Conservation (phyloP, 1,284 basidiomycete species). For the Sparassis latifolia region DNA sequence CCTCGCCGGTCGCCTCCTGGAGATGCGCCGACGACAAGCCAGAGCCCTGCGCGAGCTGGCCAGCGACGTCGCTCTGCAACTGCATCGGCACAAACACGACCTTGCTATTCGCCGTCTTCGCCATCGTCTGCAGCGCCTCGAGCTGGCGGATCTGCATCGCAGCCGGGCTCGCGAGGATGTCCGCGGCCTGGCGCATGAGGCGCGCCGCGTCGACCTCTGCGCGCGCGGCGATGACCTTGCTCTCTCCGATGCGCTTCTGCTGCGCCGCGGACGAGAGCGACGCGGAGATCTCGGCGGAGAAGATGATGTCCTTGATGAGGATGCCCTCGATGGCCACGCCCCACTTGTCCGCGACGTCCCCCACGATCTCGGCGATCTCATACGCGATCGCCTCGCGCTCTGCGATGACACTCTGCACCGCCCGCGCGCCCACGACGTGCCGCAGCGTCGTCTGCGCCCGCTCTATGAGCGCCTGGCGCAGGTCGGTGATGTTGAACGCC, state of each 20-base stretch:
- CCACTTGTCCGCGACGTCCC: slow-evolving; percentile 85
- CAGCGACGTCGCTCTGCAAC: slow-evolving; percentile 65
- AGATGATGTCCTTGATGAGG: slow-evolving; percentile 91
- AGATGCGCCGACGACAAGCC: slow-evolving; percentile 30
- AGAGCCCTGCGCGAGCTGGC: slow-evolving; percentile 33
- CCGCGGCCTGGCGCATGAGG: slow-evolving; percentile 90
- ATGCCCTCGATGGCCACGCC: slow-evolving; percentile 94
- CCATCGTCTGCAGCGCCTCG: slow-evolving; percentile 75
- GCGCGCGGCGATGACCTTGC: slow-evolving; percentile 92
- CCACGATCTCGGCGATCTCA: slow-evolving; percentile 93
- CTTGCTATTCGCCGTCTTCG: slow-evolving; percentile 75
- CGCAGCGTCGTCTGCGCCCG: slow-evolving; percentile 94
- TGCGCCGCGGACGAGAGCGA: slow-evolving; percentile 91
- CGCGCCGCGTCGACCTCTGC: slow-evolving; percentile 94
- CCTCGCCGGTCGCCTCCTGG: slow-evolving; percentile 38
- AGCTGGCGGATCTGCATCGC: slow-evolving; percentile 97
- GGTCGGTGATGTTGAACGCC: slow-evolving; percentile 87
- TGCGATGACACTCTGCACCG: slow-evolving; percentile 78
- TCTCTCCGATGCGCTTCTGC: slow-evolving; percentile 92
- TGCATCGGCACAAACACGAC: slow-evolving; percentile 95
- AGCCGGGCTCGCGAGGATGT: slow-evolving; percentile 87
- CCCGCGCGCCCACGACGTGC: slow-evolving; percentile 89
- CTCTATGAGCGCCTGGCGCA: slow-evolving; percentile 84
- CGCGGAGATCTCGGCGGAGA: slow-evolving; percentile 87
- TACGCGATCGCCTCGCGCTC: slow-evolving; percentile 95